Conservation (phyloP, 2,329 filamentous ascomycete genomes). For the Fusarium subglutinans region DNA sequence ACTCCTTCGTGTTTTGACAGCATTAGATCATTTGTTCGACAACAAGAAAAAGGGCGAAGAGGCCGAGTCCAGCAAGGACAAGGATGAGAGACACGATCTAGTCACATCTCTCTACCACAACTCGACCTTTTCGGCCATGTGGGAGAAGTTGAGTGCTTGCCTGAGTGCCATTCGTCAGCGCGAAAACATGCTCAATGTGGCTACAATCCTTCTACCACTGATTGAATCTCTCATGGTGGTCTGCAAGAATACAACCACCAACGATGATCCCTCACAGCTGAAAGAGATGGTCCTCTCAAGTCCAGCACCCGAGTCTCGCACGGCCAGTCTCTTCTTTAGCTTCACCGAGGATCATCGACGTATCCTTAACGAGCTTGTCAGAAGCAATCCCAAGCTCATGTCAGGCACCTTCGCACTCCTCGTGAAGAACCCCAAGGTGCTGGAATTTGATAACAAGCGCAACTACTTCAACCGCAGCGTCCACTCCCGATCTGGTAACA, state of each 20-base stretch:
- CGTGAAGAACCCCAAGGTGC: slow-evolving; percentile 97
- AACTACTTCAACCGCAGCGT: slow-evolving; percentile 98
- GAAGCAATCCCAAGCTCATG: slow-evolving; percentile 98
- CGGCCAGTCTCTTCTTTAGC: slow-evolving; percentile 92
- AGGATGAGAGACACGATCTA: slow-evolving; percentile 80
- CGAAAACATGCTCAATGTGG: slow-evolving; percentile 96
- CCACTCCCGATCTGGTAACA: slow-evolving; percentile 73
- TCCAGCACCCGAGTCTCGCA: slow-evolving; percentile 78
- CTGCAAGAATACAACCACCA: slow-evolving; percentile 93
- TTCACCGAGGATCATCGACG: slow-evolving; percentile 98
- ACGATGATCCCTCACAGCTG: slow-evolving; percentile 67
- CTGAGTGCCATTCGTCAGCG: slow-evolving; percentile 87
- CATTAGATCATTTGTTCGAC: slow-evolving; percentile 95
- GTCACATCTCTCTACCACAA: slow-evolving; percentile 91
- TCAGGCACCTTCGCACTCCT: slow-evolving; percentile 95
- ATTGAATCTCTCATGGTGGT: slow-evolving; percentile 99
- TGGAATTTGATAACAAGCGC: slow-evolving; percentile 99
- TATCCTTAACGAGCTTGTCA: slow-evolving; percentile 96
- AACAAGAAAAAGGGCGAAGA: slow-evolving; percentile 72
- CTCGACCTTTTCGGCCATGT: slow-evolving; percentile 87
- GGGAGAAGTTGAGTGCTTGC: slow-evolving; percentile 91
- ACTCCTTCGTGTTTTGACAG: slow-evolving; percentile 88
- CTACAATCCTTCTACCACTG: slow-evolving; percentile 90
- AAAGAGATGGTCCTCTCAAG: slow-evolving; percentile 80
- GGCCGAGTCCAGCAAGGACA: slow-evolving; percentile 60